These are phyloP conservation scores for Luzula sylvatica DNA, from an alignment of 176 grass and related monocot species.

Conservation along the genomic window DNA sequence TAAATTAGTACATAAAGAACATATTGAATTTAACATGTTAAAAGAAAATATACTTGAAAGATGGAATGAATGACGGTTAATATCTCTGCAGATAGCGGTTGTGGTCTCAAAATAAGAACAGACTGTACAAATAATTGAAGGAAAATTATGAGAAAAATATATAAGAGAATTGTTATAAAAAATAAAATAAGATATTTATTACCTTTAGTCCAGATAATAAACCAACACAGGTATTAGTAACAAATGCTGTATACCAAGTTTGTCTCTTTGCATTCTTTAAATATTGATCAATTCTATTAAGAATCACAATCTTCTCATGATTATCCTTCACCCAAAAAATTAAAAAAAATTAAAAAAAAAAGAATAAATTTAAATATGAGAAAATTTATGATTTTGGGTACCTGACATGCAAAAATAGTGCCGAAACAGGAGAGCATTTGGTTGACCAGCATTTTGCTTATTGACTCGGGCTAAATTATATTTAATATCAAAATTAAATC, in stretches of 20 bases:
- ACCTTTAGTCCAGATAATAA: constrained; percentile 87
- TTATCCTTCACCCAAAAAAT: constrained; percentile 50
- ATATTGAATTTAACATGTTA: background rate
- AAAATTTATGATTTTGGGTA: constrained; percentile 16
- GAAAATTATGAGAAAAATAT: too few species aligned
- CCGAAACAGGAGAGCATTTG: constrained; percentile 93
- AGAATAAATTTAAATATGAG: constrained; percentile 10
- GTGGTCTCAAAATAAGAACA: constrained; percentile 44
- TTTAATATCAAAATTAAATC: constrained; percentile 25
- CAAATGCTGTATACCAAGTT: constrained; percentile 41
- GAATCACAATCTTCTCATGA: constrained; percentile 52
- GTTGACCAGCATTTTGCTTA: constrained; percentile 83
- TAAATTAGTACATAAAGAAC: constrained; percentile 5
- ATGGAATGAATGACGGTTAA: constrained; percentile 60
- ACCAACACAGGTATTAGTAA: constrained; percentile 89
- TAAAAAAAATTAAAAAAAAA: constrained; percentile 12
- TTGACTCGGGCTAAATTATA: constrained; percentile 74
- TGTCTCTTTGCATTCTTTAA: constrained; percentile 69
- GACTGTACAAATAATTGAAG: constrained; percentile 26
- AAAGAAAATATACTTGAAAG: constrained; percentile 45
- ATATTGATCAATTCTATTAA: constrained; percentile 76
- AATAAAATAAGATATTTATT: constrained; percentile 13
- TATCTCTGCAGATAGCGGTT: constrained; percentile 57
- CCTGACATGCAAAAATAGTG: constrained; percentile 87
- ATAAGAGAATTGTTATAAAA: constrained; percentile 2